A percentile compares a stretch with the other conserved stretches of the same genome.
phyloP scores from a whole-genome alignment of 2,329 filamentous ascomycete species.

The Furcasterigmium furcatum region DNA sequence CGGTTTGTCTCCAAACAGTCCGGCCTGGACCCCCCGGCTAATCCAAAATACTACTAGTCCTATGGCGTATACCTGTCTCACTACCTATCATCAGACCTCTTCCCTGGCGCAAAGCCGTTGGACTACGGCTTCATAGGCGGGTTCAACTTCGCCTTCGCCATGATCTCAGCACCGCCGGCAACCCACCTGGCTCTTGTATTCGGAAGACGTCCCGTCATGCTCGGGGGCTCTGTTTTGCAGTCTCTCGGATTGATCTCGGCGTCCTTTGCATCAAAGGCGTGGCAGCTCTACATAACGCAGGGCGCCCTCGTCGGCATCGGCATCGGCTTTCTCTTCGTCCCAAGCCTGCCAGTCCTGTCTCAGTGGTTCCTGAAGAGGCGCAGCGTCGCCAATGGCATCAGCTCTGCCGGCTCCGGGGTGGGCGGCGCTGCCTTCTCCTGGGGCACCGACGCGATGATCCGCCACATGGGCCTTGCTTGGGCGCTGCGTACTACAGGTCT shows the following conservation, averaged over 20 bases:
- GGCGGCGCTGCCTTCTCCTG: slow-evolving; percentile 32
- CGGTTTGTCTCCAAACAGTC: too few species aligned
- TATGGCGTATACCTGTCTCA: too few species aligned
- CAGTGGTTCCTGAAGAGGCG: slow-evolving; percentile 37
- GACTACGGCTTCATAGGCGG: too few species aligned
- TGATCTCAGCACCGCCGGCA: slow-evolving; percentile 1
- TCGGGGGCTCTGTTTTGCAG: slow-evolving; percentile 31
- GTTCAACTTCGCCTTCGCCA: too few species aligned
- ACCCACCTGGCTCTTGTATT: slow-evolving; percentile 1
- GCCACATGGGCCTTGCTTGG: slow-evolving; percentile 26
- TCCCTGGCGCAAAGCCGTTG: too few species aligned
- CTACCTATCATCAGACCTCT: too few species aligned
- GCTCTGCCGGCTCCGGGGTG: slow-evolving; percentile 31
- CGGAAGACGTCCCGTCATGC: slow-evolving; percentile 5
- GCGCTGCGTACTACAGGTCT: slow-evolving; percentile 31
- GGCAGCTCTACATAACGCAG: slow-evolving; percentile 35
- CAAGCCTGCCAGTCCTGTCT: slow-evolving; percentile 28
- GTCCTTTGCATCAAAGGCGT: too few species aligned
- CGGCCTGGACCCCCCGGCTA: too few species aligned
- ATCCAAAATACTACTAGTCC: too few species aligned
- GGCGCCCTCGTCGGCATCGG: slow-evolving; percentile 34
- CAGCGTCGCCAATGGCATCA: slow-evolving; percentile 35
- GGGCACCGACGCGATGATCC: slow-evolving; percentile 31
- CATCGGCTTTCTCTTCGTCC: slow-evolving; percentile 34
- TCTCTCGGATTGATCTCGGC: slow-evolving; percentile 12